phyloP scores from a whole-genome alignment of 345 rosid genomes.

The Bretschneidera sinensis region DNA sequence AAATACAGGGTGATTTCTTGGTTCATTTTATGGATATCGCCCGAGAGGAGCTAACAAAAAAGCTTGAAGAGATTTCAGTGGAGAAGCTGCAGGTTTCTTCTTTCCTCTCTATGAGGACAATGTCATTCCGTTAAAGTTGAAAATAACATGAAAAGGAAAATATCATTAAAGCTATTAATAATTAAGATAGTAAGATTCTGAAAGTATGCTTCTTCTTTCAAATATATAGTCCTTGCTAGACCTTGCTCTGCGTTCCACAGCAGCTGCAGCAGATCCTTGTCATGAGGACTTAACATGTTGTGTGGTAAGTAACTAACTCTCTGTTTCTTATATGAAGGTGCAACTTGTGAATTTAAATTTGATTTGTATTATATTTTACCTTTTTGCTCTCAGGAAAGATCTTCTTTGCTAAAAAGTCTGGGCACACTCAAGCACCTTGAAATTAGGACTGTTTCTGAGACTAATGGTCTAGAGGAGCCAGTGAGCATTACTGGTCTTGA shows the following conservation, averaged over 20 bases:
- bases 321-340: conserved; percentile 1
- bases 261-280: conserved; percentile 96
- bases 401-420: conserved; percentile 75
- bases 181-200: conserved; percentile 9
- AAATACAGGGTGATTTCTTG: conserved; percentile 85
- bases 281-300: conserved; percentile 93
- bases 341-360: neutral
- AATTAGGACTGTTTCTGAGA: conserved; percentile 31
- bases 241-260: conserved; percentile 90
- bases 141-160: conserved; percentile 3
- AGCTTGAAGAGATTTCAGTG: conserved; percentile 69
- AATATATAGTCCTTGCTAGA: conserved; percentile 75
- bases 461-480: conserved; percentile 56
- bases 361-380: conserved; percentile 12
- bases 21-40: conserved; percentile 99
- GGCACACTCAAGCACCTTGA: conserved; percentile 53
- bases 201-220: conserved; percentile 13
- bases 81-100: conserved; percentile 83
- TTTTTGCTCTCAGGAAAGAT: conserved; percentile 62
- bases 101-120: conserved; percentile 4
- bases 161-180: neutral
- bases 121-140: conserved; percentile 6
- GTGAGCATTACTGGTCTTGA: conserved; percentile 88
- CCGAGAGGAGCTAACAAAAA: conserved; percentile 84
- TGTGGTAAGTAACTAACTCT: conserved; percentile 54